Percentiles rank a stretch among this genome's conserved stretches.
Evolutionary conservation across 169 alveolate genomes (phyloP).

Genomic region (Babesia microti): DNA sequence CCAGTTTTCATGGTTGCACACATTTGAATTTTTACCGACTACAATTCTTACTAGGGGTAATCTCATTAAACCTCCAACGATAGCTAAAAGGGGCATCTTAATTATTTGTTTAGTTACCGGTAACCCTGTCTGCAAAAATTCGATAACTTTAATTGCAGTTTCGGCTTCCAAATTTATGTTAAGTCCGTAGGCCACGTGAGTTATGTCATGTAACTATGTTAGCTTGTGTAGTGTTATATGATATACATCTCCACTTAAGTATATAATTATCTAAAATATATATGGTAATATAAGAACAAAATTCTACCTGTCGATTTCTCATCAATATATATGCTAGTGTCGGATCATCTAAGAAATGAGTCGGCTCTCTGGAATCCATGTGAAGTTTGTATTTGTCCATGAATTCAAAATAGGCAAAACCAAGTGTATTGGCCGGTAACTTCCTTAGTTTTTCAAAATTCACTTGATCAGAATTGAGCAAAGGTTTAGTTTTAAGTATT

Average conservation of each 20-base stretch:
- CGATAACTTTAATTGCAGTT: slow-evolving; percentile 33
- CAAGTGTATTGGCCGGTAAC: slow-evolving; percentile 34
- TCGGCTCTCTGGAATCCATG: slow-evolving; percentile 37
- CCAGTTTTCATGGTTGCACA: no score
- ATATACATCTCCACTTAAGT: no score
- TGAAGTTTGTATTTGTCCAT: slow-evolving; percentile 32
- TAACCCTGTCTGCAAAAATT: slow-evolving; percentile 31
- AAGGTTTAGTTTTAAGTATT: slow-evolving; percentile 21
- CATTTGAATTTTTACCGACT: no score
- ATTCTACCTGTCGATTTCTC: slow-evolving; percentile 37
- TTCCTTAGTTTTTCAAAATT: slow-evolving; percentile 30
- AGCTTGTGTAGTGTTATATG: no score
- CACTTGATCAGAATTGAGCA: slow-evolving; percentile 22
- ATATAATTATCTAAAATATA: no score
- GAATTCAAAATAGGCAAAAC: slow-evolving; percentile 39
- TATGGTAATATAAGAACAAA: no score
- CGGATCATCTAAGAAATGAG: slow-evolving; percentile 29
- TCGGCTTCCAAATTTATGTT: slow-evolving; percentile 33
- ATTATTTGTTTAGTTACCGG: slow-evolving; percentile 26
- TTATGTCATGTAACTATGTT: slow-evolving; percentile 39
- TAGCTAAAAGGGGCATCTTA: slow-evolving; percentile 30
- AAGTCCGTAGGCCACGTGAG: slow-evolving; percentile 31
- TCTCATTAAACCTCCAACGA: no score
- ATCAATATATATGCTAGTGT: slow-evolving; percentile 30
- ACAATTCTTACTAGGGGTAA: no score